Base-by-base conservation (phyloP, 176 grass and related monocot genomes). In the Musa troglodytarum region DNA sequence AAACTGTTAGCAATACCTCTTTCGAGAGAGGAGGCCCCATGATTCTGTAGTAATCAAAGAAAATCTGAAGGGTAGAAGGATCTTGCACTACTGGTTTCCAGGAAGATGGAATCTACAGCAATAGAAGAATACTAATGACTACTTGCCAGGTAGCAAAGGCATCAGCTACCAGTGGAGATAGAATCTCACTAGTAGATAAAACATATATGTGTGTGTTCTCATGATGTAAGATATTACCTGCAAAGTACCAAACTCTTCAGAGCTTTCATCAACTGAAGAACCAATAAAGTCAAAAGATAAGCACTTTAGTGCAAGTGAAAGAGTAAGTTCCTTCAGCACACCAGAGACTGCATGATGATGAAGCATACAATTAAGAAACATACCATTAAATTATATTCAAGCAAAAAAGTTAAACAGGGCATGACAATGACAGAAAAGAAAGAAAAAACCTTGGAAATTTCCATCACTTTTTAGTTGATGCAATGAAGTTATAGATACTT, bases 241-340 rank as follows among this genome's bases (percentile, higher is more conserved):
- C 14, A 99, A 88, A 11, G 96, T 92, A 71, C 96, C 96, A 87
- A 99, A 99, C 73, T 99, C 96, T 71, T 99, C 96, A 71, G 96
- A 99, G 74, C 96, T 99, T 93, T 99, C 96, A 65, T 99, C 96
- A 66, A 99, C 80, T 50, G 96, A 89, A 81, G 89, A 92, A 68
- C 96, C 96, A 82, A 95, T 85, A 79, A 99, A 99, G 69, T 99
- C 96, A 79, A 88, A 99, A 77, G 96, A 99, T 81, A 99, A 89
- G 81, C 96, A 99, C 84, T 81, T 91, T 76, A 99, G 81, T 56
- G 96, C 77, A 82, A 99, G 96, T 2, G 92, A 93, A 81, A 99
- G 83, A 85, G 88, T 86, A 69, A 85, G 77, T 82, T 84, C 80
- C 69, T 88, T 82, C 76, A 99, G 75, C 53, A 85, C 34, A 43